Evolutionary conservation across 192 early-diverging fungal genomes (phyloP).

Genomic region (Linnemannia hyalina): DNA sequence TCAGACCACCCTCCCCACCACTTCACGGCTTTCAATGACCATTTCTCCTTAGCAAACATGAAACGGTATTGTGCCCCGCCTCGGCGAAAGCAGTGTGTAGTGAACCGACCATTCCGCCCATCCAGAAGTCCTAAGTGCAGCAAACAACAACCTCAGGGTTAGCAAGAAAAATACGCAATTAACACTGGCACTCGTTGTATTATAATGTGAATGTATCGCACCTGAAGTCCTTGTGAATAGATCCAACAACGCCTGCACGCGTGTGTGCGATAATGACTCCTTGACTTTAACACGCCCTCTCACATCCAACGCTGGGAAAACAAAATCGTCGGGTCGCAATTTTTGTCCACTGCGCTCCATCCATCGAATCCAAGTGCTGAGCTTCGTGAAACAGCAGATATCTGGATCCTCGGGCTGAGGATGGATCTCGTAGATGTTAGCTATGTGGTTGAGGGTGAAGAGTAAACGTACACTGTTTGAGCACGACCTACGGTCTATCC

Average conservation of each 20-base stretch:
- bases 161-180: too few species aligned
- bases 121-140: not conserved
- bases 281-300: constrained; percentile 8
- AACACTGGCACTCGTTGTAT: too few species aligned
- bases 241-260: constrained; percentile 4
- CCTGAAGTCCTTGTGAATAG: too few species aligned
- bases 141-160: too few species aligned
- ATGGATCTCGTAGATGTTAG: constrained; percentile 17
- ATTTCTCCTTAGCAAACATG: constrained; percentile 17
- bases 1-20: constrained; percentile 49
- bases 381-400: too few species aligned
- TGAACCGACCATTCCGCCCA: constrained; percentile 11
- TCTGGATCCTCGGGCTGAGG: constrained; percentile 14
- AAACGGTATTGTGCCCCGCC: constrained; percentile 24
- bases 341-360: too few species aligned
- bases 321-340: too few species aligned
- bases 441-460: not conserved
- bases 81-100: constrained; percentile 23
- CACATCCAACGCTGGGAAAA: not conserved
- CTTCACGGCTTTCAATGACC: constrained; percentile 26
- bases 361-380: too few species aligned
- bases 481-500: too few species aligned
- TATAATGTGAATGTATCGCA: too few species aligned
- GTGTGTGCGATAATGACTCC: constrained; percentile 5
- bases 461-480: not conserved